Conservation (phyloP, 305 asterid genomes). For the Fraxinus floribunda region DNA sequence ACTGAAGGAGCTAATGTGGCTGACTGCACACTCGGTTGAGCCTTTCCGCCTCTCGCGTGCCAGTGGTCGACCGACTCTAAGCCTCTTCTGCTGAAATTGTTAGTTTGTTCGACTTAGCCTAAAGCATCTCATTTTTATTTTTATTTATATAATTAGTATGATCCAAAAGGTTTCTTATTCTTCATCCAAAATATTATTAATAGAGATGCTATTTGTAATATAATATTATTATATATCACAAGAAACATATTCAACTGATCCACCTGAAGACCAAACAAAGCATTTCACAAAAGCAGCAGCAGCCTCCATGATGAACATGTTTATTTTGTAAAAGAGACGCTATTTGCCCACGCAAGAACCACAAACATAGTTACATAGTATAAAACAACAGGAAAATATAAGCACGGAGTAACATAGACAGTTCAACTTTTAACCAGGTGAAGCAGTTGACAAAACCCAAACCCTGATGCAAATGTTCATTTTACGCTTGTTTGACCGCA, state of each 20-base stretch:
- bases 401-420: not conserved
- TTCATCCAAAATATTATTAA: no score
- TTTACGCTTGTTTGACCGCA: not conserved
- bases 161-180: no score
- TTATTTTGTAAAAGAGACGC: not conserved
- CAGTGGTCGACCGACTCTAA: no score
- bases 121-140: no score
- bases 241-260: not conserved
- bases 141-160: no score
- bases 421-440: not conserved
- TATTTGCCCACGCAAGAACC: not conserved
- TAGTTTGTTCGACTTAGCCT: no score
- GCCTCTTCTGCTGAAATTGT: no score
- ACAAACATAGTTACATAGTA: not conserved
- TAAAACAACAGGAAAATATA: no score
- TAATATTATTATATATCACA: not conserved
- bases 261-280: not conserved
- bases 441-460: not conserved
- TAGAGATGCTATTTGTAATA: no score
- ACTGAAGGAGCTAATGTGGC: no score
- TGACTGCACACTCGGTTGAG: no score
- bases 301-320: not conserved
- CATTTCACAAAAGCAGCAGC: not conserved
- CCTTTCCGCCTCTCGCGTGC: no score
- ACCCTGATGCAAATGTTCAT: not conserved